Evolutionary conservation across 495 filamentous ascomycete genomes (phyloP), one percentile per base, ranked within the genome.

Genomic region (Neurospora tetrasperma): DNA sequence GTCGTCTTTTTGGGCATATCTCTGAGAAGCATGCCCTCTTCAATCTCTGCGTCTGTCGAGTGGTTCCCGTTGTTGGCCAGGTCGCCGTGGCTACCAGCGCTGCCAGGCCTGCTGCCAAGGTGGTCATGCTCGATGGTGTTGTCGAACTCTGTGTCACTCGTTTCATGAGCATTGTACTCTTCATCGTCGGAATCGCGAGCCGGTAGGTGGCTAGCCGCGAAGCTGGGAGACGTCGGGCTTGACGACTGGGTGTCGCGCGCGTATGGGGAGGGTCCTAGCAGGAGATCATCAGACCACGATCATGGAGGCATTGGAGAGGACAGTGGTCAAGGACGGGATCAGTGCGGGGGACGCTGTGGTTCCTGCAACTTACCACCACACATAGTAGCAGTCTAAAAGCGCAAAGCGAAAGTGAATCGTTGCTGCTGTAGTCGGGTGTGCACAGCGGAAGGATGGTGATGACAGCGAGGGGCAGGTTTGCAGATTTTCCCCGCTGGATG

Each of bases 1-100:
- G 93, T 90, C 3, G 93, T 96, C 82, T 89, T 93, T 73, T 89
- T 86, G 74, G 92, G 91, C 71, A 88, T 86, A 79, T 96, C 93
- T 80, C 93, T 84, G 62, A 89, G 88, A 9, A 96, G 86, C 80
- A 93, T 86, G 23, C 87, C 90, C 66, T 86, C 84, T 69, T 86
- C 77, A n/a, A 83, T 75, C 20, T 77, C 75, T 5, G 23, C 71
- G 23, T 71, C 73, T 20, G 20, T 27, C 16, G 73, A 70, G n/a
- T 71, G 69, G 54, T 54, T 71, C 12, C 70, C 73, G 42, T 44
- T 42, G 46, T 54, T n/a, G 59, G 42, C 71, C 35, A 42, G 46
- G 71, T 11, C 23, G 3, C 11, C 38, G 43, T 43, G 31, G 27
- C 71, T 31, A 62, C 42, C 42, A 66, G 27, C 27, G 54, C 54